These are phyloP conservation scores for Filosporella fistucella DNA, from an alignment of 495 filamentous ascomycete species.

Conservation along the genomic window DNA sequence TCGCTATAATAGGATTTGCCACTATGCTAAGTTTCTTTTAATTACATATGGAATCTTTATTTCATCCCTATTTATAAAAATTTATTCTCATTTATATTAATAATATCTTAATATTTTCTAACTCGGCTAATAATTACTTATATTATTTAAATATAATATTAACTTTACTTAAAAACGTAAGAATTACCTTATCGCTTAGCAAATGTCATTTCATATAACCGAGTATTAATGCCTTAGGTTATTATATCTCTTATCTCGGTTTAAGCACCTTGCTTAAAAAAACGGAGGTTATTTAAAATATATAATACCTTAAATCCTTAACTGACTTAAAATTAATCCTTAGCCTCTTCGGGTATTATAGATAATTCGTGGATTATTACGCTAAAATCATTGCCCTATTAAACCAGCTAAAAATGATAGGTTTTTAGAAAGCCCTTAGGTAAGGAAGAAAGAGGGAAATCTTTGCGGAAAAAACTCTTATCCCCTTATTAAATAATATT, in stretches of 20 bases:
- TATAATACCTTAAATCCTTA: not conserved
- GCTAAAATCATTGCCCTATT: not conserved
- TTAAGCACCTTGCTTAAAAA: not conserved
- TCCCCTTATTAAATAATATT: not conserved
- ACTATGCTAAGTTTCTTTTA: slow-evolving; percentile 2
- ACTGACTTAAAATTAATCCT: not conserved
- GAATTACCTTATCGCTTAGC: not conserved
- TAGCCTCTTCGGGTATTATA: not conserved
- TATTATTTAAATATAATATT: not conserved
- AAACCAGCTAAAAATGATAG: not conserved
- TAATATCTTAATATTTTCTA: not conserved
- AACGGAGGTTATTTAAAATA: not conserved
- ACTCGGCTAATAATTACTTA: not conserved
- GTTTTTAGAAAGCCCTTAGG: not conserved
- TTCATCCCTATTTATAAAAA: not conserved
- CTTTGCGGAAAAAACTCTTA: not conserved
- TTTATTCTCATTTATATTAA: slow-evolving; percentile 1
- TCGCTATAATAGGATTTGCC: not conserved
- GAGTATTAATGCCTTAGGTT: not conserved
- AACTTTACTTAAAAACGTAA: not conserved
- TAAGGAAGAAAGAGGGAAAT: not conserved
- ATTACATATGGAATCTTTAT: not conserved
- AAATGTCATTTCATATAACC: slow-evolving; percentile 4
- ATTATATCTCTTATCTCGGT: not conserved
- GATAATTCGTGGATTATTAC: not conserved